Evolutionary conservation across 352 stramenopile species (phyloP), one percentile per base, ranked within the genome.

Genomic region (Globisporangium spiculum): DNA sequence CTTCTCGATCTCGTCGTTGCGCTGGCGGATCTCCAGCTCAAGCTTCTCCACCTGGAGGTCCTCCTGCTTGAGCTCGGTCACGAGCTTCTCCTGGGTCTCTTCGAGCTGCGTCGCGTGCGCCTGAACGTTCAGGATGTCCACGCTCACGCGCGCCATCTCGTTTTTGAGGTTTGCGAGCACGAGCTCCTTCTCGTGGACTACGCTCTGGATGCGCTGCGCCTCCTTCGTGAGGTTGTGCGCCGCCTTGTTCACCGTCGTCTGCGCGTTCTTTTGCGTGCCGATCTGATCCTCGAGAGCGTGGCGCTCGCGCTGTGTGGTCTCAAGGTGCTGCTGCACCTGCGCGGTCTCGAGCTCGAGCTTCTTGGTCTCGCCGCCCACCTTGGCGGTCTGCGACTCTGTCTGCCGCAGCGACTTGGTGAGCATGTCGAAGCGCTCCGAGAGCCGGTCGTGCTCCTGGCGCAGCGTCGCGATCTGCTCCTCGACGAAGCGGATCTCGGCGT

Each of bases 1-100:
- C 77, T 98, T 98, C 66, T 98, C 96, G 24, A 98, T 98, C 67
- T 98, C 92, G 75, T 98, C 93, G 66, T 98, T 97, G 16, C 91
- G 84, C 76, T 98, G 95, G 8, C 91, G 89, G 62, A 98, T 97
- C 73, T 98, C 94, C 24, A 96, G 68, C 76, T 98, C 88, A 50
- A 96, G 90, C 71, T 97, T 94, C 68, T 96, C 90, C 20, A 98
- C 94, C 14, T 88, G 73, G 32, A 91, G 76, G 67, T 98, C 93
- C 54, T 97, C 93, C 24, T 80, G 73, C 68, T 96, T 91, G 22
- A 98, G 81, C 68, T 97, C 92, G 2, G 72, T 71, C 26, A 97
- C 73, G 14, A 93, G 70, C 57, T 86, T 84, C 24, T 84, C 75
- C 50, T 98, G 79, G 4, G 83, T 92, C 65, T 98, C 92, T 46